Evolutionary conservation across 805 yeast species (phyloP).

Genomic region (Candida germanica): DNA sequence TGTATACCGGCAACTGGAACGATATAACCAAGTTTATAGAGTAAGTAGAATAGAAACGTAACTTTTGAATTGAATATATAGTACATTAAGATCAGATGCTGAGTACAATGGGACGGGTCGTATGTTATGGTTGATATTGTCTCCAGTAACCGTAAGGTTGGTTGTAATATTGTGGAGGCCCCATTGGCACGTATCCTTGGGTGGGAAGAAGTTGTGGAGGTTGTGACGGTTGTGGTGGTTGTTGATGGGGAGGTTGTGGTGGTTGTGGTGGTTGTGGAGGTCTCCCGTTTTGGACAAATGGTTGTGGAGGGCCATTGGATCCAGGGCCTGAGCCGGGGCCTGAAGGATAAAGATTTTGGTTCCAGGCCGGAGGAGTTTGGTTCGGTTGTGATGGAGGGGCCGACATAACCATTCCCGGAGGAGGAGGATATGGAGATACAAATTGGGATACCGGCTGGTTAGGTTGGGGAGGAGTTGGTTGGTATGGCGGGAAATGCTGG

Average conservation of each 20-base stretch:
- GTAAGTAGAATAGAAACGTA: background rate
- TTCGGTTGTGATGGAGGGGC: conserved; percentile 2
- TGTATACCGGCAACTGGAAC: conserved; percentile 5
- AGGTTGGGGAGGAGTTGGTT: conserved; percentile 19
- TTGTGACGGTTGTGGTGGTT: conserved; percentile 3
- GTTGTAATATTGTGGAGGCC: conserved; percentile 9
- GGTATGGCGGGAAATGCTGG: conserved; percentile 23
- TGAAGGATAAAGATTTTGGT: conserved; percentile 11
- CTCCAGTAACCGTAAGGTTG: conserved; percentile 7
- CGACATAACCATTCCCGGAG: conserved; percentile 4
- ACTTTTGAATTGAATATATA: conserved; percentile 6
- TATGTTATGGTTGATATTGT: conserved; percentile 2
- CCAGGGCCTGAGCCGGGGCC: conserved; percentile 5
- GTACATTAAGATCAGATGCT: conserved; percentile 5
- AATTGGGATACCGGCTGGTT: conserved; percentile 15
- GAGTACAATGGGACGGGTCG: conserved; percentile 4
- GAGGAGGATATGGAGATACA: conserved; percentile 4
- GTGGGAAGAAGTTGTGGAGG: conserved; percentile 1
- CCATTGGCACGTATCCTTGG: conserved; percentile 7
- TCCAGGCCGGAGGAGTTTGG: conserved; percentile 21
- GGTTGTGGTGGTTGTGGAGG: conserved; percentile 4
- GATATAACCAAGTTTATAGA: conserved; percentile 3
- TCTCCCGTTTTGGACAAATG: conserved; percentile 6
- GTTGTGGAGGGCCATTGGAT: conserved; percentile 9
- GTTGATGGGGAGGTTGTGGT: conserved; percentile 7